Conservation (phyloP, 2,329 filamentous ascomycete species). For the Fusarium temperatum region DNA sequence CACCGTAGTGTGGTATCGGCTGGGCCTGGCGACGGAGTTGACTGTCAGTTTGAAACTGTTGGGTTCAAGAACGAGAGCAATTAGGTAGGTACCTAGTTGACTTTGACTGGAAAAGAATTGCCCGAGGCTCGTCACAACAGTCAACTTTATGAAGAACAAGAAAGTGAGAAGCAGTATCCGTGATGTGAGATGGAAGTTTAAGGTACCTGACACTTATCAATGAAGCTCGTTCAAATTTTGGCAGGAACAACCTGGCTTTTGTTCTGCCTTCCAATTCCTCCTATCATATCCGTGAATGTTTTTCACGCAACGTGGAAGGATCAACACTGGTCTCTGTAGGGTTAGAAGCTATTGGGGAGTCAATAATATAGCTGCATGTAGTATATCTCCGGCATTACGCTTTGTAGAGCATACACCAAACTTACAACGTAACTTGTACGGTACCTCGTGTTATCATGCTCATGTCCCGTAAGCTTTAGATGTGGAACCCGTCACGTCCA, state of each 20-base stretch:
- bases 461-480: constrained; percentile 32
- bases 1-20: background rate
- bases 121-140: background rate
- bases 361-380: constrained; percentile 12
- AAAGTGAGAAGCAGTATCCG: background rate
- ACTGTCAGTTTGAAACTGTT: background rate
- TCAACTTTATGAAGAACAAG: background rate
- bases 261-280: background rate
- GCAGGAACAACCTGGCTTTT: background rate
- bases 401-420: constrained; percentile 19
- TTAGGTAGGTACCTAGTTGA: background rate
- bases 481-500: constrained; percentile 31
- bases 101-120: background rate
- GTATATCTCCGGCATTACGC: background rate
- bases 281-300: background rate
- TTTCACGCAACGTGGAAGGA: background rate
- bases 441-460: constrained; percentile 32
- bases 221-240: background rate
- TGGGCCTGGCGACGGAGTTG: background rate
- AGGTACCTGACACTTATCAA: background rate
- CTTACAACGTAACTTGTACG: constrained; percentile 17
- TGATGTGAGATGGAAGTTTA: background rate
- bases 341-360: background rate
- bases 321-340: background rate
- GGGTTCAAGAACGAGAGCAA: background rate